These are phyloP conservation scores for Puccinia horiana DNA, from an alignment of 1,284 basidiomycete species.

Conservation along the genomic window DNA sequence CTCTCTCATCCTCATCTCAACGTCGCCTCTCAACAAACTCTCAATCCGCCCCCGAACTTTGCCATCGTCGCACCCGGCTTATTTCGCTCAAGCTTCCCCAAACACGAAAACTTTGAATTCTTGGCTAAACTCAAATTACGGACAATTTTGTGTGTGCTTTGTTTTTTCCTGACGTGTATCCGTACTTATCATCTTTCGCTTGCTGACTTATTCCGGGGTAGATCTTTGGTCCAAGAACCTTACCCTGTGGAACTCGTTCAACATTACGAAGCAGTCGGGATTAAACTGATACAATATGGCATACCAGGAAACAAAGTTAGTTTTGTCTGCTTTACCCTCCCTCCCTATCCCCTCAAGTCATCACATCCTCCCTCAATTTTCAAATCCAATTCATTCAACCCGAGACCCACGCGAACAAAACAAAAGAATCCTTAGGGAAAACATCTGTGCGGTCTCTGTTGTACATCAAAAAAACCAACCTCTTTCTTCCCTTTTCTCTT, in stretches of 20 bases:
- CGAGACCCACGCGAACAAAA: conserved; percentile 12
- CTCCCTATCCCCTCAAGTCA: neutral
- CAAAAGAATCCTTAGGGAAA: neutral
- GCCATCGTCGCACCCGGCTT: conserved; percentile 61
- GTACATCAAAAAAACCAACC: neutral
- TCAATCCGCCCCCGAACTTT: conserved; percentile 43
- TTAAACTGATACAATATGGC: conserved; percentile 63
- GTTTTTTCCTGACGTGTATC: conserved; percentile 1
- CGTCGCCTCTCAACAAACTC: neutral
- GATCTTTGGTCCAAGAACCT: conserved; percentile 63
- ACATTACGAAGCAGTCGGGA: conserved; percentile 60
- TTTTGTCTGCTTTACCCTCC: neutral
- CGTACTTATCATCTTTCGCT: neutral
- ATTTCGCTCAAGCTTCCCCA: conserved; percentile 63
- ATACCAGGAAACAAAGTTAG: conserved; percentile 65
- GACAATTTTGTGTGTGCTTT: conserved; percentile 62
- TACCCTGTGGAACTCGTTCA: conserved; percentile 63
- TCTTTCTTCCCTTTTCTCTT: neutral
- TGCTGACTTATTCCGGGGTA: conserved; percentile 23
- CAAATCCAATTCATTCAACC: conserved; percentile 39
- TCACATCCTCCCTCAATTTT: conserved; percentile 41
- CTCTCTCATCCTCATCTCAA: neutral
- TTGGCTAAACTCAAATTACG: conserved; percentile 63
- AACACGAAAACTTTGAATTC: conserved; percentile 64
- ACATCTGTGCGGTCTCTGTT: neutral